These are phyloP conservation scores for Nannochloropsis salina DNA, from an alignment of 108 stramenopile species.

Conservation along the genomic window DNA sequence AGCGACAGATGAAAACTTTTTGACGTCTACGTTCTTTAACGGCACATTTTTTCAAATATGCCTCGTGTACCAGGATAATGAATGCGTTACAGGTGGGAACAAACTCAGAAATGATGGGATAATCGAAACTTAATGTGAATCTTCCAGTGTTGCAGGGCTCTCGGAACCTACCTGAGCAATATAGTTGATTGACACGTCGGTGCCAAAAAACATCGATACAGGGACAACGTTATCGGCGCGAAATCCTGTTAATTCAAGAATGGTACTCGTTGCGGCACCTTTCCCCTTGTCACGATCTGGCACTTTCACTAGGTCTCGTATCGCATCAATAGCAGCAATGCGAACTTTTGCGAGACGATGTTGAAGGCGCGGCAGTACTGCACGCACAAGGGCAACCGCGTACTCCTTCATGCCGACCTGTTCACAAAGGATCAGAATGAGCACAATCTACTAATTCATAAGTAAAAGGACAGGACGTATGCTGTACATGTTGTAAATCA, in stretches of 20 bases:
- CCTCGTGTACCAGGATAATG: not conserved
- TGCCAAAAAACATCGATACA: slow-evolving; percentile 65
- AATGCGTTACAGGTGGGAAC: no score
- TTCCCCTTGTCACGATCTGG: slow-evolving; percentile 57
- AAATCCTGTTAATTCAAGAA: slow-evolving; percentile 68
- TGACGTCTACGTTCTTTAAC: not conserved
- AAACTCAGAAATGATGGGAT: no score
- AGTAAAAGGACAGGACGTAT: no score
- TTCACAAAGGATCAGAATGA: not conserved
- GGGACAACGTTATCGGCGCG: slow-evolving; percentile 69
- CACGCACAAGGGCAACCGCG: slow-evolving; percentile 52
- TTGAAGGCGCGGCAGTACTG: slow-evolving; percentile 46
- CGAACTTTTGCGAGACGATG: slow-evolving; percentile 56
- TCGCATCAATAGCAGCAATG: slow-evolving; percentile 22
- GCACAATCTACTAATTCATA: no score
- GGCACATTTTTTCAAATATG: not conserved
- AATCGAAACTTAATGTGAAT: no score
- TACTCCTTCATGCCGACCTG: slow-evolving; percentile 49
- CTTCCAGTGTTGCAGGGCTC: not conserved
- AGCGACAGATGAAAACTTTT: not conserved
- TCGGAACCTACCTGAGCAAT: slow-evolving; percentile 52
- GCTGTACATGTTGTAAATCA: no score
- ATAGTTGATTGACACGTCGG: slow-evolving; percentile 56
- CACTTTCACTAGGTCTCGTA: slow-evolving; percentile 41
- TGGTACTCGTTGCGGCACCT: slow-evolving; percentile 67